Percentiles rank a stretch among this genome's conserved stretches.
Evolutionary conservation across 73 alveolate genomes (phyloP).

Genomic region (Tetrahymena malaccensis): DNA sequence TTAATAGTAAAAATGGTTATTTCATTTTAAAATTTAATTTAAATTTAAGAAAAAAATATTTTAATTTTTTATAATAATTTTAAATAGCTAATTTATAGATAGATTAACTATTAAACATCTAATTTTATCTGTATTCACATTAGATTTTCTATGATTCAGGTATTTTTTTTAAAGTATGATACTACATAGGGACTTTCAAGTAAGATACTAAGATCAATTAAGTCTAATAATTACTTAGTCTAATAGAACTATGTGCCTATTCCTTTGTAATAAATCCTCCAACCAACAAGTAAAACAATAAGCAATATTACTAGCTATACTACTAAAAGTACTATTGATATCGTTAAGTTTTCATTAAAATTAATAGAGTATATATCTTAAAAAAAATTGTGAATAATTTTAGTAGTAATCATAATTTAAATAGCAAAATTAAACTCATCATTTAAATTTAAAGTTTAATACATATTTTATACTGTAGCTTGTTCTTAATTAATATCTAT

Average conservation of each 20-base stretch:
- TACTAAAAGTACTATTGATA: not conserved
- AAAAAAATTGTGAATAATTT: not conserved
- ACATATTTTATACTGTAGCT: not conserved
- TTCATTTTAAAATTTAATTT: too few species aligned
- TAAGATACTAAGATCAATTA: not conserved
- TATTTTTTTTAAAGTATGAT: not conserved
- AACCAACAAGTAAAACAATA: not conserved
- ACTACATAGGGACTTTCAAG: not conserved
- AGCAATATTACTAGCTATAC: not conserved
- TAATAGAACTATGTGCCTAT: not conserved
- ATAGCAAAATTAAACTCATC: not conserved
- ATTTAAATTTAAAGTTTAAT: not conserved
- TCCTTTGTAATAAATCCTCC: not conserved
- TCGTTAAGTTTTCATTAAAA: not conserved
- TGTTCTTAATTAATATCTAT: not conserved
- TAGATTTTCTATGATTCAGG: not conserved
- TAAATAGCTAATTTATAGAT: not conserved
- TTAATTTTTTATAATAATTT: not conserved
- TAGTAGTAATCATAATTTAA: not conserved
- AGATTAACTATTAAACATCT: not conserved
- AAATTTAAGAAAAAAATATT: too few species aligned
- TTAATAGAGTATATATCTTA: not conserved
- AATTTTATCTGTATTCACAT: not conserved
- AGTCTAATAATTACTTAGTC: not conserved
- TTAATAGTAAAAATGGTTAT: too few species aligned